Evolutionary conservation across 495 filamentous ascomycete genomes (phyloP).

Genomic region (Elaphomyces granulatus): DNA sequence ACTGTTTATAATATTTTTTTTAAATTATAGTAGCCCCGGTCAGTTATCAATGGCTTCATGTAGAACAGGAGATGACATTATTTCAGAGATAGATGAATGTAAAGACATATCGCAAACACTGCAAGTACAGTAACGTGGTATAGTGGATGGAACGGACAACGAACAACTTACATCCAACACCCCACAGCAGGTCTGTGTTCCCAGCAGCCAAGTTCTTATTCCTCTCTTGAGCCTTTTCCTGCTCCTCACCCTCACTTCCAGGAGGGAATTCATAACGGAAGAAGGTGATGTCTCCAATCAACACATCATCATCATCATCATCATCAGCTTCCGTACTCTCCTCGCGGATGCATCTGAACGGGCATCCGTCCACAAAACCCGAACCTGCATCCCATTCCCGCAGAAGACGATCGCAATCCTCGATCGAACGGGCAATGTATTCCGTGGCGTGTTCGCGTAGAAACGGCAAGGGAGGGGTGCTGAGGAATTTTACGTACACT

Average conservation of each 20-base stretch:
- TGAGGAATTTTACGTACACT: conserved; percentile 10
- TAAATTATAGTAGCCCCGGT: too few species aligned
- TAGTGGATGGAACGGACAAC: background rate
- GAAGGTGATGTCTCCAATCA: conserved; percentile 13
- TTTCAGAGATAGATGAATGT: too few species aligned
- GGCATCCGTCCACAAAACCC: conserved; percentile 11
- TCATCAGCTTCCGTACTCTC: conserved; percentile 2
- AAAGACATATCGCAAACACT: background rate
- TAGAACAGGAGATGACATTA: too few species aligned
- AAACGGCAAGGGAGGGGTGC: conserved; percentile 14
- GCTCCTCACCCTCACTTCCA: conserved; percentile 8
- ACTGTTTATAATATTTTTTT: too few species aligned
- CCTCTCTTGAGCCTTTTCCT: conserved; percentile 5
- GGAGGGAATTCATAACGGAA: conserved; percentile 10
- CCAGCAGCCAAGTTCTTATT: conserved; percentile 13
- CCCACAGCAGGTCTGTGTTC: conserved; percentile 13
- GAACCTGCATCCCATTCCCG: background rate
- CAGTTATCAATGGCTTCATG: too few species aligned
- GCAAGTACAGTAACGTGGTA: background rate
- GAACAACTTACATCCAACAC: conserved; percentile 9
- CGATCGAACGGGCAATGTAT: conserved; percentile 2
- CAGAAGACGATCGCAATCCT: conserved; percentile 1
- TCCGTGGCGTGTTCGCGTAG: conserved; percentile 8
- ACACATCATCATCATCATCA: background rate
- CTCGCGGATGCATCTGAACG: conserved; percentile 16